These are phyloP conservation scores for Septoria petroselini DNA, from an alignment of 2,329 filamentous ascomycete species.

Conservation along the genomic window DNA sequence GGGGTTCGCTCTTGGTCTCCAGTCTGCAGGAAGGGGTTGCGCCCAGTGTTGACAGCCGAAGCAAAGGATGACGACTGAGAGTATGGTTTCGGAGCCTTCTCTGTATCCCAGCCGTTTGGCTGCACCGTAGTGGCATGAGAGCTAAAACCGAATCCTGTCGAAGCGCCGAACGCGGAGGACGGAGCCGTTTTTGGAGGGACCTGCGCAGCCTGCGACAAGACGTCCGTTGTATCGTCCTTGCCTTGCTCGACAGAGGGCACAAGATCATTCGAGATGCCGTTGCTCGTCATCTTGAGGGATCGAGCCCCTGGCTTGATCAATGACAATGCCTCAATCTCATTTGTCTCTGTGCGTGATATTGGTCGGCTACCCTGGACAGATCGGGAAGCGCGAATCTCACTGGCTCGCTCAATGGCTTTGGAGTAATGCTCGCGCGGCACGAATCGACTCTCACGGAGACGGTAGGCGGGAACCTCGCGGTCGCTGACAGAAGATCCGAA, in stretches of 20 bases:
- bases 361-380: constrained; percentile 22
- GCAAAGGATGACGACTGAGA: constrained; percentile 20
- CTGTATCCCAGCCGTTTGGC: not conserved
- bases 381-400: constrained; percentile 29
- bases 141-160: constrained; percentile 6
- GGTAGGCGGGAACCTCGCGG: constrained; percentile 38
- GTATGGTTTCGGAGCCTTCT: constrained; percentile 16
- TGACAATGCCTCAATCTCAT: not conserved
- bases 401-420: constrained; percentile 36
- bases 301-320: not conserved
- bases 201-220: not conserved
- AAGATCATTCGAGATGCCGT: not conserved
- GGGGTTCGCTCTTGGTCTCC: not conserved
- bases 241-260: not conserved
- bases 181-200: not conserved
- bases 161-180: not conserved
- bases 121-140: constrained; percentile 2
- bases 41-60: not conserved
- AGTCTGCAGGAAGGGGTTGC: constrained; percentile 19
- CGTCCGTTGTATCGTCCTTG: not conserved
- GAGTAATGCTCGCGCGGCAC: constrained; percentile 39
- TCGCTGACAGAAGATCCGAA: constrained; percentile 7
- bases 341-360: constrained; percentile 18
- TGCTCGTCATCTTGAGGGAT: not conserved
- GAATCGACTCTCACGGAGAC: constrained; percentile 38